Percentiles rank a stretch among this genome's conserved stretches.
Conservation (phyloP, 371 early-diverging fungal species). For the Spiromyces aspiralis region DNA sequence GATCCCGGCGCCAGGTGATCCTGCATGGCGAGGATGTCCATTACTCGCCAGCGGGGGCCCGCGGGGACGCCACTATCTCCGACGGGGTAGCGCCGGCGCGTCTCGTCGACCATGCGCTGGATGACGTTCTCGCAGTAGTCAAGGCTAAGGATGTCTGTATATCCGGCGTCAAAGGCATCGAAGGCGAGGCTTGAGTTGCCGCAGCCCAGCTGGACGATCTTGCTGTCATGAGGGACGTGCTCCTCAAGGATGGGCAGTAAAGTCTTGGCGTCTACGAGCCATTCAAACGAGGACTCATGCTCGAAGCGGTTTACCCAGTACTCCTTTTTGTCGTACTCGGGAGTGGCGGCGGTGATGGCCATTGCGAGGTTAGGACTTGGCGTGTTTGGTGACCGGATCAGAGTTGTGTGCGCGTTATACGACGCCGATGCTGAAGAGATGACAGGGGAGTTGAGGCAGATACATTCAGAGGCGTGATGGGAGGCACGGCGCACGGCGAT, state of each 20-base stretch:
- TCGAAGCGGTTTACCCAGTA: conserved; percentile 35
- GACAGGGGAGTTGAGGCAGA: not conserved
- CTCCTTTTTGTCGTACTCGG: conserved; percentile 13
- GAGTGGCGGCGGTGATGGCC: not conserved
- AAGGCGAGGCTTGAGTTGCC: conserved; percentile 35
- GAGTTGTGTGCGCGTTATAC: not conserved
- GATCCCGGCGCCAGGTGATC: conserved; percentile 3
- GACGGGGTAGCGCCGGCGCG: not conserved
- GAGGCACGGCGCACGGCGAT: too few relatives aligned
- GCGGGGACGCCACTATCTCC: too few relatives aligned
- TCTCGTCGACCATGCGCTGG: conserved; percentile 17
- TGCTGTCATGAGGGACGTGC: not conserved
- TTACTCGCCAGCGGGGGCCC: too few relatives aligned
- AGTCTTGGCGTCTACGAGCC: conserved; percentile 16
- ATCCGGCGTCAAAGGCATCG: conserved; percentile 27
- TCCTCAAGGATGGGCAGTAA: conserved; percentile 7
- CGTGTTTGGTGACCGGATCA: not conserved
- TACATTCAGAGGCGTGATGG: not conserved
- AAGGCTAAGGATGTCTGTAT: conserved; percentile 21
- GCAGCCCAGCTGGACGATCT: conserved; percentile 29
- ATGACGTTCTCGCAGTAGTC: conserved; percentile 32
- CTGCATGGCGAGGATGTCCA: too few relatives aligned
- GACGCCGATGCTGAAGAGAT: not conserved
- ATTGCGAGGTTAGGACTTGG: not conserved
- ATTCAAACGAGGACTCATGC: conserved; percentile 29